These are phyloP conservation scores for Hemisphaericaspora xylofermentans DNA, from an alignment of 1,139 yeast species.

Conservation along the genomic window DNA sequence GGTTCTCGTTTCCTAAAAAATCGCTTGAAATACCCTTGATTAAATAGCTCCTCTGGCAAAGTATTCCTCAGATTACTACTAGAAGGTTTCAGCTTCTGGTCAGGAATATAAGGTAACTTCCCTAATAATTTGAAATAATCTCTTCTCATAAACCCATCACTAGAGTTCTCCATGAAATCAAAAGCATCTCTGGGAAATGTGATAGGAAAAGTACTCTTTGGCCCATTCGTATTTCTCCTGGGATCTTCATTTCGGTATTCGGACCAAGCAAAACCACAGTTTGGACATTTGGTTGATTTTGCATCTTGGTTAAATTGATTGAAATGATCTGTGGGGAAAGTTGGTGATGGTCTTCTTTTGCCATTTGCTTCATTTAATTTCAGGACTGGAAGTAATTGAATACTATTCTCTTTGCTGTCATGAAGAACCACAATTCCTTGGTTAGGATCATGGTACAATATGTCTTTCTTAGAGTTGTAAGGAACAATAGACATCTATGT, in stretches of 20 bases:
- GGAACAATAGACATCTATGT: constrained; percentile 39
- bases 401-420: constrained; percentile 39
- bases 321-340: constrained; percentile 6
- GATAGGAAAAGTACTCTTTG: constrained; percentile 1
- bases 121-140: constrained; percentile 43
- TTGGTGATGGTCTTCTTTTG: constrained; percentile 4
- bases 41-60: constrained; percentile 48
- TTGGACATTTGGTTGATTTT: constrained; percentile 32
- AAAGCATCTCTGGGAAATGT: constrained; percentile 2
- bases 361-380: background rate
- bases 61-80: background rate
- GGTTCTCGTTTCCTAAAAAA: constrained; percentile 57
- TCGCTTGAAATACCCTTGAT: constrained; percentile 71
- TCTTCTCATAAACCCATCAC: constrained; percentile 32
- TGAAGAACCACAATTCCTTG: constrained; percentile 46
- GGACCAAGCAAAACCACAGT: constrained; percentile 42
- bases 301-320: constrained; percentile 4
- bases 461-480: constrained; percentile 31
- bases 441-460: constrained; percentile 40
- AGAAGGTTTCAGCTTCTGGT: background rate
- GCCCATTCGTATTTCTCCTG: constrained; percentile 4
- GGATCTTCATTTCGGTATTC: constrained; percentile 10
- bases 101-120: constrained; percentile 24
- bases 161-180: constrained; percentile 8
- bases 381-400: constrained; percentile 31